Conservation (phyloP, 2,329 filamentous ascomycete genomes). For the Lachnellula subtilissima region DNA sequence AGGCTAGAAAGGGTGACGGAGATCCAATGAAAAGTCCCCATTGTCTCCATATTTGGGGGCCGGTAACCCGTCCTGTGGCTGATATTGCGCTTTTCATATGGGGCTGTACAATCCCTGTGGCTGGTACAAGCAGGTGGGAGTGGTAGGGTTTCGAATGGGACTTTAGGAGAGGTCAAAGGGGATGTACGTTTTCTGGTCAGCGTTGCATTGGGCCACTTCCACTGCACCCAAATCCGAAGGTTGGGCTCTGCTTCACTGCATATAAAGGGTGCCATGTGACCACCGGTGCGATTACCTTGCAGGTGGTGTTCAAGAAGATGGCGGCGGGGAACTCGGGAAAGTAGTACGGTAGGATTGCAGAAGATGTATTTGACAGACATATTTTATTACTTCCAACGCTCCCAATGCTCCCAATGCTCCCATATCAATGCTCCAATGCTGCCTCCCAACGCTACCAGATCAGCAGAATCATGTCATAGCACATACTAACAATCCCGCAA, state of each 20-base stretch:
- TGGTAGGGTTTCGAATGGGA: background rate
- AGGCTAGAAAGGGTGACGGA: background rate
- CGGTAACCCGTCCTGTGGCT: conserved; percentile 1
- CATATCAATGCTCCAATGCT: too few relatives aligned
- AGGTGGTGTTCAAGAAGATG: background rate
- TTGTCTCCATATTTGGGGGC: conserved; percentile 9
- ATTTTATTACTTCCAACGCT: too few relatives aligned
- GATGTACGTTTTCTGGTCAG: background rate
- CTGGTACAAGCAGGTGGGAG: background rate
- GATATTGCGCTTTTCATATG: background rate
- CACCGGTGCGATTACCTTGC: background rate
- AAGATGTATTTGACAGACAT: background rate
- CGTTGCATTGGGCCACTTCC: background rate
- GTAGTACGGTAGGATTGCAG: background rate
- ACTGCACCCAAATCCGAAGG: background rate
- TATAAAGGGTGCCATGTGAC: background rate
- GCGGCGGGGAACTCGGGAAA: background rate
- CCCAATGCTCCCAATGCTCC: too few relatives aligned
- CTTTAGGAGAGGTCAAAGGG: background rate
- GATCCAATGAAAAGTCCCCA: conserved; percentile 1
- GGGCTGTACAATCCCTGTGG: conserved; percentile 3
- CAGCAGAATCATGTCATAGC: background rate
- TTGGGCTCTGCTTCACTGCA: background rate
- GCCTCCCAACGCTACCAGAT: background rate
- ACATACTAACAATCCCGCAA: background rate